A percentile compares a stretch with the other conserved stretches of the same genome.
Evolutionary conservation across 2,329 filamentous ascomycete species (phyloP).

Genomic region (Apiospora arundinis): DNA sequence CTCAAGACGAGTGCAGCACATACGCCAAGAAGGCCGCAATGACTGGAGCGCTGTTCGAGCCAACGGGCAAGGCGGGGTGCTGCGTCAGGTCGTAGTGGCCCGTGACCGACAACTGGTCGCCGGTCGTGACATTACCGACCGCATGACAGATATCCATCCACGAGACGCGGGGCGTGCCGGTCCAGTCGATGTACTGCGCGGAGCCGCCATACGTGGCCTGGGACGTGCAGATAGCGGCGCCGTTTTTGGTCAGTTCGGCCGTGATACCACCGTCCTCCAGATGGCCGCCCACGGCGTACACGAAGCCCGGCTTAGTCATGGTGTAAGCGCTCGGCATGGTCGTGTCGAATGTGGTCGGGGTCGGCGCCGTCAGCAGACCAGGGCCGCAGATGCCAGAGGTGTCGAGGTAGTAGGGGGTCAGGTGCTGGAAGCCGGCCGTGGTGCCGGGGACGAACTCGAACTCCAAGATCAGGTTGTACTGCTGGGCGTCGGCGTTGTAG

Average conservation of each 20-base stretch:
- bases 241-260: not conserved
- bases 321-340: not conserved
- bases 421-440: not conserved
- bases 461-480: not conserved
- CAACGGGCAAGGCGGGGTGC: not conserved
- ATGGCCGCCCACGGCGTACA: constrained; percentile 1
- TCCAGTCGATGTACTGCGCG: not conserved
- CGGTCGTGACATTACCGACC: not conserved
- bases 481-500: not conserved
- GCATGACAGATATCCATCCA: not conserved
- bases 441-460: not conserved
- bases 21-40: not conserved
- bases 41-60: not conserved
- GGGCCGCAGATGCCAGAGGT: not conserved
- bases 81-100: constrained; percentile 21
- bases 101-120: constrained; percentile 7
- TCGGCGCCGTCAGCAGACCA: not conserved
- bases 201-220: not conserved
- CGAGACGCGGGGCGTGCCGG: not conserved
- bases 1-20: not conserved
- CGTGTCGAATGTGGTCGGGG: not conserved
- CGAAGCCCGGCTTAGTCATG: not conserved
- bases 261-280: constrained; percentile 13
- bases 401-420: not conserved
- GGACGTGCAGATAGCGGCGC: not conserved